Base-by-base conservation (phyloP, 441 rosid species). In the Gossypium schwendimanii region DNA sequence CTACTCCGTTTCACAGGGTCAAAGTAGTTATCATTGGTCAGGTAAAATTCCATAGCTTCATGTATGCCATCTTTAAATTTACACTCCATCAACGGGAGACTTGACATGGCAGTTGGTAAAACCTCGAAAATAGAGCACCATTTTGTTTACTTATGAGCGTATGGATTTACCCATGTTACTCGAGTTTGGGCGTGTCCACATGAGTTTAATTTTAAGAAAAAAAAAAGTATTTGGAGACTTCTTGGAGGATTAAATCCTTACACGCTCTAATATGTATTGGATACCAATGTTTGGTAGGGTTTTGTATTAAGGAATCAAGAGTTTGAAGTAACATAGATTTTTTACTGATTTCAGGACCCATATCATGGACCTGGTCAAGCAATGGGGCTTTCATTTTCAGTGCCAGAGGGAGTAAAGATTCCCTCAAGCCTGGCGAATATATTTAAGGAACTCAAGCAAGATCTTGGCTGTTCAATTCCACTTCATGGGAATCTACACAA, bases 351-450 rank as follows among this genome's bases (percentile, higher is more conserved):
- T 70, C 77, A 89, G 91, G 98, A 94, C 78, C 99, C 99, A 78
- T 94, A 94, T 74, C 99, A 92, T 69, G 99, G 97, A 70, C 91
- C 92, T 61, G 92, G 93, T 79, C 99, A 94, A 78, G 99, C 99
- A 63, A 92, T 94, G 99, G 98, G 99, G 14, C 93, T 94, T 18
- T 82, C 98, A 6, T 94, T 94, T 84, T 92, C 98, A 50, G 98
- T 91, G 41, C 99, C 98, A 10, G 81, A 84, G 44, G 96, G 93
- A 50, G 77, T 89, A 47, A 92, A 88, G 83, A 59, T 80, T 58
- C 99, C 99, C 54, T 91, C 98, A 1, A 94, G 98, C 75, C 89
- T 94, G 53, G 84, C 74, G 63, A 94, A 92, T 75, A 88, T 91
- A 72, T 94, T 94, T 68, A 94, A 91, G 84, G 98, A 92, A 78